Evolutionary conservation across 169 alveolate genomes (phyloP), one percentile per base, ranked within the genome.

Genomic region (Pseudocohnilembus persalinus): DNA sequence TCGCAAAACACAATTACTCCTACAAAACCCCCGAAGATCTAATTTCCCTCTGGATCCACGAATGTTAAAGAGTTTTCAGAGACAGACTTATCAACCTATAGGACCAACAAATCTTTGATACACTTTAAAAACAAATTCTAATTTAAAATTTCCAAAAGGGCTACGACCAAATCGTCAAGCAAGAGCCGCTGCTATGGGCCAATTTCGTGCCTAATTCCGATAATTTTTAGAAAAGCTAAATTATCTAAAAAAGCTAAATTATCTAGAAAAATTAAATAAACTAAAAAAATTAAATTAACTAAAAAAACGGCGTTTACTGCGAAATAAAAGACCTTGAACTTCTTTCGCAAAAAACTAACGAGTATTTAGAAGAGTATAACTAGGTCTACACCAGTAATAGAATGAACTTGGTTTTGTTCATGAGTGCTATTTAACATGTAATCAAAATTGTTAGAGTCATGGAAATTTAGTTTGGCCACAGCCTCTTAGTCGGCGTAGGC

Each of bases 11-110:
- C 28, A 89, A 89, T 79, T 49, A 11, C 20, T 92, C 95, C 15
- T 88, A 93, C 74, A 90, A 92, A 88, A 90, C 83, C 72, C 97
- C 92, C 65, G 88, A 84, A 73, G 97, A 94, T 75, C 83, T 96
- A 82, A 89, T 95, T 27, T 94, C 91, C 77, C 88, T 94, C 68
- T 96, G 98, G 98, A 90, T 93, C 74, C 97, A 96, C 84, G 98
- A 96, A 83, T 96, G 97, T 77, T 88, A 89, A 77, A 93, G 98
- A 83, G 95, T 96, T 16, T 96, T 96, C 89, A 83, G 87, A 83
- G 98, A 96, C 88, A 88, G 97, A 78, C 88, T 96, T 68, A 94
- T 94, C 34, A 92, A 89, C 88, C 91, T 92, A 63, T 77, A 88
- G 77, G 97, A 94, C 83, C 84, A 96, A 82, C 83, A 88, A 26